Percentiles rank a stretch among this genome's conserved stretches.
Evolutionary conservation across 106 monocot species (phyloP).

Genomic region (Platanthera guangdongensis): DNA sequence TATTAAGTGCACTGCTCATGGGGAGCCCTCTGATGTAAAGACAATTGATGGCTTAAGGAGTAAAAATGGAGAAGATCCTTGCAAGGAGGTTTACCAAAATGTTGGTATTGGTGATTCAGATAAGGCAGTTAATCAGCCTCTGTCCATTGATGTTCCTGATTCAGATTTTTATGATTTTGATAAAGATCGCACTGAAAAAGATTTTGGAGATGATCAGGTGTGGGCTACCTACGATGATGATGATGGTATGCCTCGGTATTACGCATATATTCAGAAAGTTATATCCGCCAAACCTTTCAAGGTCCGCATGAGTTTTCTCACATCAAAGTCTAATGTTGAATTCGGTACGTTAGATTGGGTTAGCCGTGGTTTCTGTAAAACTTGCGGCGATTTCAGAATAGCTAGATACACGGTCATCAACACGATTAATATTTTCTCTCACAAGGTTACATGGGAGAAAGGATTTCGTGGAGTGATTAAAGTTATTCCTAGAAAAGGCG

Average conservation of each 20-base stretch:
- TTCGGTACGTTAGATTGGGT: slow-evolving; percentile 50
- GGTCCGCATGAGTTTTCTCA: slow-evolving; percentile 43
- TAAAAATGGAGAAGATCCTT: slow-evolving; percentile 9
- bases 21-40: slow-evolving; percentile 1
- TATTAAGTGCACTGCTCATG: background rate
- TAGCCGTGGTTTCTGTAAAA: slow-evolving; percentile 46
- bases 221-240: slow-evolving; percentile 71
- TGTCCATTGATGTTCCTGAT: slow-evolving; percentile 58
- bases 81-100: slow-evolving; percentile 3
- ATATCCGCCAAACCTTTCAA: slow-evolving; percentile 52
- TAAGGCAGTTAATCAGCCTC: slow-evolving; percentile 9
- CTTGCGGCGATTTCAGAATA: slow-evolving; percentile 46
- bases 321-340: slow-evolving; percentile 43
- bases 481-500: slow-evolving; percentile 42
- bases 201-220: slow-evolving; percentile 42
- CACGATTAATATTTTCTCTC: slow-evolving; percentile 47
- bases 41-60: background rate
- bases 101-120: slow-evolving; percentile 13
- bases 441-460: slow-evolving; percentile 49
- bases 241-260: slow-evolving; percentile 68
- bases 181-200: slow-evolving; percentile 42
- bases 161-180: slow-evolving; percentile 72
- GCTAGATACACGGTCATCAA: slow-evolving; percentile 32
- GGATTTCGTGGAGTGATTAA: slow-evolving; percentile 32
- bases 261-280: slow-evolving; percentile 59